Evolutionary conservation across 495 filamentous ascomycete species (phyloP), one percentile per base, ranked within the genome.

Genomic region (Podospora anserina): DNA sequence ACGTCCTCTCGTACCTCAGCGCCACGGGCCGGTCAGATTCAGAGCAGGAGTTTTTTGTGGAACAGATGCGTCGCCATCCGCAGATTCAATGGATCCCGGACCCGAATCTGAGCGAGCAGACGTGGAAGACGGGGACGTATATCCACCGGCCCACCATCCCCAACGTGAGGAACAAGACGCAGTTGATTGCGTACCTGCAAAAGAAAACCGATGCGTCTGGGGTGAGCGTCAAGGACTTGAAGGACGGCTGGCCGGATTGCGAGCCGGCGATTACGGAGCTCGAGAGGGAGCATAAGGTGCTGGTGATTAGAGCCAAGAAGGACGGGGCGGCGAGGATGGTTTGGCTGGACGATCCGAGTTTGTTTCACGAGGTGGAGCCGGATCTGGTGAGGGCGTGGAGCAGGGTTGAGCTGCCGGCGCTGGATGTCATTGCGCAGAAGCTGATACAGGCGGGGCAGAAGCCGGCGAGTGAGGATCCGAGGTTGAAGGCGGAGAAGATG

Each of bases 201-300:
- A 81, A 84, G 49, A 92, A 92, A 79, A 85, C 86, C 16, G 93
- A 93, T n/a, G 91, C 91, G 1, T 85, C 88, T 62, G 93, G 92
- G 2, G 87, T 97, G 64, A 82, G 80, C 59, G 92, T 97, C 61
- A 92, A 91, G 74, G 92, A 97, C 67, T 84, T 99, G 30, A 94
- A 94, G 76, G 95, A 99, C 74, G 96, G 96, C 30, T 99, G 95
- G 95, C 87, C 89, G 5, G 89, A 89, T 68, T 93, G 91, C 69
- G 87, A 92, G 58, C 85, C 88, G 18, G 85, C 90, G 1, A 91
- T 99, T 79, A 85, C 87, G 67, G 83, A 87, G 70, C 81, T 98
- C 66, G 95, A 98, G 82, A 78, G 78, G 20, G 87, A 90, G 71
- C 89, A 92, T 65, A 89, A 90, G 79, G 82, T 98, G 15, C 82